Base-by-base conservation (phyloP, 371 early-diverging fungal genomes). In the Cokeromyces recurvatus region DNA sequence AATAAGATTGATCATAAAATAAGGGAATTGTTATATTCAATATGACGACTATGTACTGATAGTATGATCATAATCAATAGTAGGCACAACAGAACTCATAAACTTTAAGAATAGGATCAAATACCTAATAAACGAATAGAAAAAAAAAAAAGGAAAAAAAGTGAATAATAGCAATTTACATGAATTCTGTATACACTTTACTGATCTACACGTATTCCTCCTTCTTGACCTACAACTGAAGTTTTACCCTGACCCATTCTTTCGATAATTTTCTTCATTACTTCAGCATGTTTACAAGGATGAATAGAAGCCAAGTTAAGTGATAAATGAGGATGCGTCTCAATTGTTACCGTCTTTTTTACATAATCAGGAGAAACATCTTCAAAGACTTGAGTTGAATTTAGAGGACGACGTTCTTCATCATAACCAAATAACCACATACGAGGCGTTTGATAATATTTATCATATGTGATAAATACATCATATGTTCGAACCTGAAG, bases 351-450 rank as follows among this genome's bases (percentile, higher is more conserved):
- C 2, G 98, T 98, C 75, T 96, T 96, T 61, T 91, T 86, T 32
- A 97, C 98, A 68, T 98, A 96, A 52, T 97, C 97, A 62, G 92
- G 91, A 24, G 93, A 89, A 19, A 98, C 92, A 70, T 98, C 97
- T 60, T 95, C 88, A 74, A 95, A 95, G 39, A 97, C 89, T 59
- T 93, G 89, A 11, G 71, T 56, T 0, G 91, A 77, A 11, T 90
- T 83, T 35, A 98, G 76, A 9, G 97, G 95, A 15, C 78, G 78
- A 20, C 94, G 86, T 48, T 90, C 72, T 74, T 95, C 95, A 71
- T 90, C 90, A 64, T 96, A 98, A 6, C 98, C 98, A 74, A 88
- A 92, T 46, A 98, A 78, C 91, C 92, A 97, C 52, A 98, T 86
- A 24, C 95, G 85, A 11, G 98, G 98, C 0, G 95, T 95, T 66